Percentiles rank a stretch among this genome's conserved stretches.
phyloP scores from a whole-genome alignment of 345 rosid genomes.

The Camelina laxa region DNA sequence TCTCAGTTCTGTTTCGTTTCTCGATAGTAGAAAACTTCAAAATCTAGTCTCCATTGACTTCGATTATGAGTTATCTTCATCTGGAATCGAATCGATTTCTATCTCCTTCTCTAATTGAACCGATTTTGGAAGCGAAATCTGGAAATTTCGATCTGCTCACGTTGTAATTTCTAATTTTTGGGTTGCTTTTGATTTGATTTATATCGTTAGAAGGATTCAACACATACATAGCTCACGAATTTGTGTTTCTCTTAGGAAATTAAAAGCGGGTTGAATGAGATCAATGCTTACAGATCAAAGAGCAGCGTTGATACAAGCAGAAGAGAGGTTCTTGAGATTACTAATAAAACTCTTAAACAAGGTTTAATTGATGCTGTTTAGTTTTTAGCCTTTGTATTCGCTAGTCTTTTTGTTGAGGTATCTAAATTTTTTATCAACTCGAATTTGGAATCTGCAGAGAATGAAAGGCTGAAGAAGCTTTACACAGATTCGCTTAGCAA shows the following conservation, averaged over 20 bases:
- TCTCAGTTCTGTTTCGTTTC: conserved; percentile 27
- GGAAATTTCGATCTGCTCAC: background rate
- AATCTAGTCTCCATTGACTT: background rate
- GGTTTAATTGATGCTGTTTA: conserved; percentile 45
- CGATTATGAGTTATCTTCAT: background rate
- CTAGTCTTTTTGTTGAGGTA: conserved; percentile 13
- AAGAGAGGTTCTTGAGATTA: conserved; percentile 75
- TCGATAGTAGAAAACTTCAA: background rate
- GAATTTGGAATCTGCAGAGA: conserved; percentile 55
- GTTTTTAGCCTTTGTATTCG: background rate
- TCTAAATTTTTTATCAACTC: background rate
- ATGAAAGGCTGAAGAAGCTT: conserved; percentile 60
- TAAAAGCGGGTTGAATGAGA: conserved; percentile 59
- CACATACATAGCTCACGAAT: background rate
- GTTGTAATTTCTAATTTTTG: background rate
- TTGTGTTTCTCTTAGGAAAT: conserved; percentile 58
- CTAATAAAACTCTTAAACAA: conserved; percentile 55
- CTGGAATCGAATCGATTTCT: background rate
- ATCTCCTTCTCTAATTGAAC: background rate
- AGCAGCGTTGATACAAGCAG: conserved; percentile 55
- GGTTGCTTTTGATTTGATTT: conserved; percentile 9
- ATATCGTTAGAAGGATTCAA: background rate
- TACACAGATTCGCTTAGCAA: conserved; percentile 61
- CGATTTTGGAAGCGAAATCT: conserved; percentile 2
- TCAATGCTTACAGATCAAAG: conserved; percentile 55